Conservation (phyloP, 2,329 filamentous ascomycete species). For the Fusarium nygamai region DNA sequence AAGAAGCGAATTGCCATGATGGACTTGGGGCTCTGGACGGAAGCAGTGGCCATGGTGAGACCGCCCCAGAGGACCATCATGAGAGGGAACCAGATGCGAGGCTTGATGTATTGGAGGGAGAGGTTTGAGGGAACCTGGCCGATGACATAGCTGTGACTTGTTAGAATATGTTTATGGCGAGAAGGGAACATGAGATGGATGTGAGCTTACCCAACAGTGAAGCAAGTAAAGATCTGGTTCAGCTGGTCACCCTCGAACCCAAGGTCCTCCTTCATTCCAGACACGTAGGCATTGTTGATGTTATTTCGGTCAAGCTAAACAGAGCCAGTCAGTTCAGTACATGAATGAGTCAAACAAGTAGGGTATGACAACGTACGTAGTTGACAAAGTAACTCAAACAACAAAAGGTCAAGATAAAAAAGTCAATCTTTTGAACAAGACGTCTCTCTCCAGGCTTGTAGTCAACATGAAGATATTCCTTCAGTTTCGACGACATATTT, state of each 20-base stretch:
- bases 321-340: neutral
- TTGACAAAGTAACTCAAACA: constrained; percentile 67
- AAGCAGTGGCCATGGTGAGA: constrained; percentile 66
- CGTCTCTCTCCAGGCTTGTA: constrained; percentile 53
- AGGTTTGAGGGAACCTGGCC: constrained; percentile 71
- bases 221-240: constrained; percentile 51
- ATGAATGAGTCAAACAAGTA: neutral
- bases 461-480: constrained; percentile 48
- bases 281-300: constrained; percentile 54
- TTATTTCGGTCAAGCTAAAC: constrained; percentile 52
- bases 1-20: constrained; percentile 54
- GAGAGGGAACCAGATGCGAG: constrained; percentile 70
- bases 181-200: neutral
- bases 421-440: constrained; percentile 68
- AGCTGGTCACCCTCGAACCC: constrained; percentile 57
- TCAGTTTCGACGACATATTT: constrained; percentile 33
- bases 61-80: constrained; percentile 73
- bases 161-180: neutral
- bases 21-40: constrained; percentile 49
- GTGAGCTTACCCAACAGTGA: constrained; percentile 48
- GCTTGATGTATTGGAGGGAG: constrained; percentile 70
- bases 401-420: constrained; percentile 72
- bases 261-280: constrained; percentile 59
- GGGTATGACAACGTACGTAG: constrained; percentile 52
- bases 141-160: constrained; percentile 52